Evolutionary conservation across 257 asterid genomes (phyloP).

Genomic region (Plantago ovata): DNA sequence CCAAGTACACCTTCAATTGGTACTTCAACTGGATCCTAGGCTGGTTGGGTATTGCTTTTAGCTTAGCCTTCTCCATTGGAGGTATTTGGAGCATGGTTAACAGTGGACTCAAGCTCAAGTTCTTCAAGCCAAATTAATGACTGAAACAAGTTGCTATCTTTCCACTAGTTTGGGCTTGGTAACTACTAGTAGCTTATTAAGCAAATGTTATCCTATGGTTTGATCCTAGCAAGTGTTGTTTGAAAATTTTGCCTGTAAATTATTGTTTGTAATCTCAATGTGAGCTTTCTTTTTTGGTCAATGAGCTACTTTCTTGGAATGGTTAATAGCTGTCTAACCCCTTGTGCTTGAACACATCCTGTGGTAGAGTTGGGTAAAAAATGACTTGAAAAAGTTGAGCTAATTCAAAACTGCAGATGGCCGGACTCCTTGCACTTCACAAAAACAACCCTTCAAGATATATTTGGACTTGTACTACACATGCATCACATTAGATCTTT

Average conservation of each 20-base stretch:
- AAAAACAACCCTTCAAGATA: too few species aligned
- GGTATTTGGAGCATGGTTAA: conserved; percentile 97
- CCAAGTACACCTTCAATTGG: conserved; percentile 80
- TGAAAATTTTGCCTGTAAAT: conserved; percentile 8
- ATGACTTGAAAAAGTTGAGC: too few species aligned
- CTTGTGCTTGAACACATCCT: too few species aligned
- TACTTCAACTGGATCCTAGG: conserved; percentile 84
- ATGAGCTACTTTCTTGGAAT: too few species aligned
- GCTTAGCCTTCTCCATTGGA: conserved; percentile 91
- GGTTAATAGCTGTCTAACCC: too few species aligned
- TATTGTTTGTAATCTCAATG: neutral
- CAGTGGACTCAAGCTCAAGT: conserved; percentile 80
- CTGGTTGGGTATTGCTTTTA: conserved; percentile 86
- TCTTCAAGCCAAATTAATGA: conserved; percentile 68
- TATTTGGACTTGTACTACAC: too few species aligned
- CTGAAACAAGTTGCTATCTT: neutral
- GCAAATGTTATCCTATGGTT: neutral
- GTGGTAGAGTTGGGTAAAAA: too few species aligned
- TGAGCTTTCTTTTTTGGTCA: neutral
- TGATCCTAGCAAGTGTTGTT: conserved; percentile 13
- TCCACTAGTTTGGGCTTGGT: neutral
- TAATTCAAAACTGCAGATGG: too few species aligned
- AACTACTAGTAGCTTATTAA: too few species aligned
- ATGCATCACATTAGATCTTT: too few species aligned
- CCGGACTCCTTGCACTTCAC: too few species aligned